Conservation (phyloP, 192 early-diverging fungal species). For the Dissophora ornata region DNA sequence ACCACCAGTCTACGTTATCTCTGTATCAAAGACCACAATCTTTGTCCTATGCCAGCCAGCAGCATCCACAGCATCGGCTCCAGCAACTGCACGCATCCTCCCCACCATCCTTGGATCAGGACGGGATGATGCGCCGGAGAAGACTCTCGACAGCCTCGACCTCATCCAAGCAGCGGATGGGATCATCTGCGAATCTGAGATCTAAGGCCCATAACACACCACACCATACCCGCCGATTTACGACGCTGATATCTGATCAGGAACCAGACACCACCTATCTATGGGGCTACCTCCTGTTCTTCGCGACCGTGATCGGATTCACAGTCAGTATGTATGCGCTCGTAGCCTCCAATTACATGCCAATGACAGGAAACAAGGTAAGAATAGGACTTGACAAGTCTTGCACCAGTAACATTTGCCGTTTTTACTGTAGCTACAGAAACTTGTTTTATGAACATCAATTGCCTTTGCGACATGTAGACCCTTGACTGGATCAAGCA, state of each 20-base stretch:
- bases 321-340: slow-evolving; percentile 71
- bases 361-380: slow-evolving; percentile 72
- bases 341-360: slow-evolving; percentile 75
- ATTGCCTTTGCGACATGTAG: no score
- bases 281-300: slow-evolving; percentile 74
- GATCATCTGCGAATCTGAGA: slow-evolving; percentile 1
- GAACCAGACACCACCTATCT: slow-evolving; percentile 76
- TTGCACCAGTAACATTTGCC: not conserved
- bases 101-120: not conserved
- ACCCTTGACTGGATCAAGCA: slow-evolving; percentile 77
- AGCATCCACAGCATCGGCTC: slow-evolving; percentile 4
- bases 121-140: slow-evolving; percentile 21
- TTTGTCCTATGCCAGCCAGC: slow-evolving; percentile 13
- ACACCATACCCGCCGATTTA: slow-evolving; percentile 62
- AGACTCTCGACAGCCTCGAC: slow-evolving; percentile 28
- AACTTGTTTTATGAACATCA: no score
- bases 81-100: not conserved
- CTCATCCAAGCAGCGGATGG: slow-evolving; percentile 28
- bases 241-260: slow-evolving; percentile 63
- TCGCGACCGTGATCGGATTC: slow-evolving; percentile 69
- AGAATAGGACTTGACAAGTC: not conserved
- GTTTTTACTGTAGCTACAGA: no score
- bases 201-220: slow-evolving; percentile 42
- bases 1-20: slow-evolving; percentile 2
- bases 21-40: slow-evolving; percentile 13